phyloP scores from a whole-genome alignment of 129 eudicot genomes.

The Escallonia herrerae region DNA sequence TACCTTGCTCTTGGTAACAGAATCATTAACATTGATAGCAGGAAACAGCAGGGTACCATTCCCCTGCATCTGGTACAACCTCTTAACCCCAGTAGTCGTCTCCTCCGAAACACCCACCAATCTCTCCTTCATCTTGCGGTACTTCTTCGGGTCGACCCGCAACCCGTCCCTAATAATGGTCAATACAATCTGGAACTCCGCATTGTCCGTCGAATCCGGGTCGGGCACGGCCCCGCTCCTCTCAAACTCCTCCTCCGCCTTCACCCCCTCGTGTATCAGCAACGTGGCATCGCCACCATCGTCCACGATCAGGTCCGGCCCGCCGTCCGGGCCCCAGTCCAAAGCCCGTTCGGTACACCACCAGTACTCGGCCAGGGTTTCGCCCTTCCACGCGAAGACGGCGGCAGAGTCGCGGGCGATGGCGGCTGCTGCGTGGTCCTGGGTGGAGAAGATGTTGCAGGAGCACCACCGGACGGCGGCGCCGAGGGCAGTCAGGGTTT shows the following conservation, averaged over 20 bases:
- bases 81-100: slow-evolving; percentile 55
- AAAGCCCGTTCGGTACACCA: slow-evolving; percentile 42
- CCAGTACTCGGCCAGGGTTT: slow-evolving; percentile 37
- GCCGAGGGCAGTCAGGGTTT: slow-evolving; percentile 35
- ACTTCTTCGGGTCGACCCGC: slow-evolving; percentile 31
- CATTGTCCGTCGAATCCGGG: slow-evolving; percentile 29
- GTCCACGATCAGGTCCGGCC: slow-evolving; percentile 38
- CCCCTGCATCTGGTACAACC: slow-evolving; percentile 56
- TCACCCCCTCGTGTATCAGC: slow-evolving; percentile 41
- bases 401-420: slow-evolving; percentile 35
- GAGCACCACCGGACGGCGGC: slow-evolving; percentile 42
- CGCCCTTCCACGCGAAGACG: slow-evolving; percentile 39
- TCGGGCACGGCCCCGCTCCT: slow-evolving; percentile 28
- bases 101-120: slow-evolving; percentile 51
- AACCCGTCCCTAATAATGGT: slow-evolving; percentile 30
- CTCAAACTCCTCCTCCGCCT: slow-evolving; percentile 40
- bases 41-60: slow-evolving; percentile 46
- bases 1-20: slow-evolving; percentile 46
- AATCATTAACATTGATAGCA: slow-evolving; percentile 40
- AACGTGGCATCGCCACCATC: slow-evolving; percentile 40
- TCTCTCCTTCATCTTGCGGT: slow-evolving; percentile 47
- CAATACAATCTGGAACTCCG: slow-evolving; percentile 33
- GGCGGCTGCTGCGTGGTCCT: slow-evolving; percentile 41
- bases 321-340: slow-evolving; percentile 35
- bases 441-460: slow-evolving; percentile 40